Conservation (phyloP, 176 grass and related monocot genomes). For the Guadua angustifolia region DNA sequence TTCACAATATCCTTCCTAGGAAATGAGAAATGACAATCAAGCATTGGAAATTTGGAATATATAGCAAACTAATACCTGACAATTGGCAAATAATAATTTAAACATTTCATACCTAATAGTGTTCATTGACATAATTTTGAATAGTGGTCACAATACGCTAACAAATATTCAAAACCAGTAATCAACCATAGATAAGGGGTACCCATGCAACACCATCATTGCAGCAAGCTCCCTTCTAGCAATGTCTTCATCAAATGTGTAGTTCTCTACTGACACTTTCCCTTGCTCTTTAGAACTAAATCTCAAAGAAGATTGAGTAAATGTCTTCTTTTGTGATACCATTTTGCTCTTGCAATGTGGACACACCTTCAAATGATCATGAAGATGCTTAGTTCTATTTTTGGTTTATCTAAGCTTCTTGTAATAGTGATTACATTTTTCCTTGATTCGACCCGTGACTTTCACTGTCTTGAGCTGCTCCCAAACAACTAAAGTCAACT, state of each 20-base stretch:
- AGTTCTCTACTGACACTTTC: not conserved
- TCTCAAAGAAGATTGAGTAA: not conserved
- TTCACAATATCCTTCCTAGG: too few species aligned
- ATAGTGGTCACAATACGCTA: too few species aligned
- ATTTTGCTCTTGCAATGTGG: not conserved
- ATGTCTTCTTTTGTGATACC: not conserved
- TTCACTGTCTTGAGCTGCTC: not conserved
- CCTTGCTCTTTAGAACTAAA: not conserved
- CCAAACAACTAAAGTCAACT: not conserved
- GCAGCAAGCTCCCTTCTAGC: not conserved
- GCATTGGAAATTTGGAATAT: too few species aligned
- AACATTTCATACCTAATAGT: not conserved
- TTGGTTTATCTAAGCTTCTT: not conserved
- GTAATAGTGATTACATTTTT: not conserved
- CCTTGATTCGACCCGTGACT: not conserved
- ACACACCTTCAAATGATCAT: not conserved
- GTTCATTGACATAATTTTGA: too few species aligned
- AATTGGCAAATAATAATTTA: too few species aligned
- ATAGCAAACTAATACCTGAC: too few species aligned
- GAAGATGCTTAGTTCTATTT: not conserved
- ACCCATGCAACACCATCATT: not conserved
- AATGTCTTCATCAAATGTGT: not conserved
- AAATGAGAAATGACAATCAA: too few species aligned
- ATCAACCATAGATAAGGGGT: not conserved
- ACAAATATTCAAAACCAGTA: not conserved